Conservation (phyloP, 2,329 filamentous ascomycete genomes). For the Aspergillus sp. region DNA sequence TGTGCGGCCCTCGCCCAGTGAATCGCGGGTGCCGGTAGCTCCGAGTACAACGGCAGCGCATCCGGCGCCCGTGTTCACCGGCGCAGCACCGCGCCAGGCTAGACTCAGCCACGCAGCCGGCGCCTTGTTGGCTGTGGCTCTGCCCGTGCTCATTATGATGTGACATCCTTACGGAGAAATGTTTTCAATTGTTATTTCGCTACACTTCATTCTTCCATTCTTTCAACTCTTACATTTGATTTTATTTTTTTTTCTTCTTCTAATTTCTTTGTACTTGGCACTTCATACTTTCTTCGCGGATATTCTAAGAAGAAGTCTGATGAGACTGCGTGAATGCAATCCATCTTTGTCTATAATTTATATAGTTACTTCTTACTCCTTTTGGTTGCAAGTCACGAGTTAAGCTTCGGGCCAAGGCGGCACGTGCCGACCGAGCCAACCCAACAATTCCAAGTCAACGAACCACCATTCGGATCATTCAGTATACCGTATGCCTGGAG, state of each 20-base stretch:
- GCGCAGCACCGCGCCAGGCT: slow-evolving; percentile 15
- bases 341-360: too few species aligned
- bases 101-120: slow-evolving; percentile 12
- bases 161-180: neutral
- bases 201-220: neutral
- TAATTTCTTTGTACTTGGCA: neutral
- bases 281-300: too few species aligned
- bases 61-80: slow-evolving; percentile 20
- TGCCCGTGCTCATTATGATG: slow-evolving; percentile 14
- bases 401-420: slow-evolving; percentile 24
- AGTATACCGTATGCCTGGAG: too few species aligned
- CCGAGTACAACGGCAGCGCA: slow-evolving; percentile 18
- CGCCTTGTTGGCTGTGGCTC: slow-evolving; percentile 8
- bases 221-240: neutral
- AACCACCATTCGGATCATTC: too few species aligned
- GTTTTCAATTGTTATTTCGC: neutral
- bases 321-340: too few species aligned
- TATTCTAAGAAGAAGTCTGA: too few species aligned
- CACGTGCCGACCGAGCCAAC: slow-evolving; percentile 15
- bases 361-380: too few species aligned
- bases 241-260: neutral
- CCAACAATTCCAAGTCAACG: neutral
- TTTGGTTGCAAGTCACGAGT: neutral
- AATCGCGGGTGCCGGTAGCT: slow-evolving; percentile 4
- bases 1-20: slow-evolving; percentile 13